Percentiles rank a stretch among this genome's conserved stretches.
Conservation (phyloP, 352 stramenopile genomes). For the Thalassiosira hispida region DNA sequence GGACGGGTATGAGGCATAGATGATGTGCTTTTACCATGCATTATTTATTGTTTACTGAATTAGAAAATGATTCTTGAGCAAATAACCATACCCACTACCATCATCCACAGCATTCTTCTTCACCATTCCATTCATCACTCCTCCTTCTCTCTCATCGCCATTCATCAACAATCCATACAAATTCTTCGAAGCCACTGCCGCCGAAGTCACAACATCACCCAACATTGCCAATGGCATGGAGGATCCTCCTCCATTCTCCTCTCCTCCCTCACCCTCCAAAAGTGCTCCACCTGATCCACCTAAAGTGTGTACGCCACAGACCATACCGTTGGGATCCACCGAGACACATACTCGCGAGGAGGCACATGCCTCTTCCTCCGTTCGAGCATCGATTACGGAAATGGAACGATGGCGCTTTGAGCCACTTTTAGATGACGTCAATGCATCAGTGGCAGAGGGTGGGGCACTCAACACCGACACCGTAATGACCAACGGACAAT, state of each 20-base stretch:
- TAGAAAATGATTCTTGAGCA: conserved; percentile 48
- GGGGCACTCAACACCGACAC: conserved; percentile 56
- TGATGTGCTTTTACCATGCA: too few species aligned
- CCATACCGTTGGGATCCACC: conserved; percentile 53
- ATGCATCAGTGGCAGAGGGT: neutral
- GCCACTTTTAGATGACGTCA: neutral
- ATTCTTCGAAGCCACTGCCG: conserved; percentile 35
- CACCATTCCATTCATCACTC: neutral
- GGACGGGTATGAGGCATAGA: too few species aligned
- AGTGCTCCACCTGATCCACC: conserved; percentile 35
- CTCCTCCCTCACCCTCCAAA: conserved; percentile 26
- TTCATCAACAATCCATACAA: conserved; percentile 46
- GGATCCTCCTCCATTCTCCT: conserved; percentile 16
- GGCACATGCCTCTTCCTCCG: conserved; percentile 71
- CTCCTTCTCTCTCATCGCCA: conserved; percentile 1
- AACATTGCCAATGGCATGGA: conserved; percentile 50
- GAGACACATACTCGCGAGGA: conserved; percentile 63
- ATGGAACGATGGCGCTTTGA: conserved; percentile 34
- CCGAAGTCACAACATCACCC: conserved; percentile 42
- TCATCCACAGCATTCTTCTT: conserved; percentile 6
- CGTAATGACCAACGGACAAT: conserved; percentile 69
- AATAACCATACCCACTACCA: conserved; percentile 40
- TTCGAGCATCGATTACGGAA: conserved; percentile 67
- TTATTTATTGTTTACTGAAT: conserved; percentile 45
- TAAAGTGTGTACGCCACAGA: conserved; percentile 56